phyloP scores from a whole-genome alignment of 306 rosid species.

The Acacia confusa region DNA sequence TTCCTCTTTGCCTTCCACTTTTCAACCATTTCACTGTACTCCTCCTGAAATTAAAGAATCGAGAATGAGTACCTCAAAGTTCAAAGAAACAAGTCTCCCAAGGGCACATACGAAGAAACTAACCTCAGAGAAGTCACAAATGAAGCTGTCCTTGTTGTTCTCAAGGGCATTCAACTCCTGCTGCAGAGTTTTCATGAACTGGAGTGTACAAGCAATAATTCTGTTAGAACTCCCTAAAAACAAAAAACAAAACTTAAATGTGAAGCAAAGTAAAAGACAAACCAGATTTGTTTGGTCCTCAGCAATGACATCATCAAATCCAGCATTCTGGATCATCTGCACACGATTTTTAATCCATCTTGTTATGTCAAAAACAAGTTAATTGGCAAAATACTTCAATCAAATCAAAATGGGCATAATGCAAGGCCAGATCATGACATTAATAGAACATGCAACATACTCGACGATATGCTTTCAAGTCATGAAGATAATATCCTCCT shows the following conservation, averaged over 20 bases:
- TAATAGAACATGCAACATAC: conserved; percentile 38
- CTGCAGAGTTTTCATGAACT: conserved; percentile 67
- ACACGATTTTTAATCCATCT: conserved; percentile 24
- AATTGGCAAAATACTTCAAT: background rate
- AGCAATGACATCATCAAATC: conserved; percentile 65
- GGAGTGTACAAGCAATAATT: conserved; percentile 26
- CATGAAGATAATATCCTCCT: conserved; percentile 80
- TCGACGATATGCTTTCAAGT: conserved; percentile 62
- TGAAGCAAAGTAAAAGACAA: conserved; percentile 12
- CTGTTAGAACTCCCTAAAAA: conserved; percentile 22
- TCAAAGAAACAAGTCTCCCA: conserved; percentile 24
- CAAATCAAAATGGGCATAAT: conserved; percentile 27
- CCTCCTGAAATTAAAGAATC: conserved; percentile 48
- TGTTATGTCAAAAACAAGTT: conserved; percentile 17
- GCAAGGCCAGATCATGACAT: conserved; percentile 5
- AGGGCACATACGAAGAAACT: conserved; percentile 31
- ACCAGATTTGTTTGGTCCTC: conserved; percentile 91
- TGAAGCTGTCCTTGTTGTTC: conserved; percentile 61
- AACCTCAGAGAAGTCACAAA: conserved; percentile 71
- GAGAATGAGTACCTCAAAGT: background rate
- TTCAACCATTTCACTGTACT: conserved; percentile 50
- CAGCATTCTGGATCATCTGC: conserved; percentile 89
- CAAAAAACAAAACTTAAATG: background rate
- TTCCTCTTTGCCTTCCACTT: conserved; percentile 66
- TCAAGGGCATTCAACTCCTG: conserved; percentile 67